Conservation (phyloP, 2,329 filamentous ascomycete genomes). For the Penicillium sp. region DNA sequence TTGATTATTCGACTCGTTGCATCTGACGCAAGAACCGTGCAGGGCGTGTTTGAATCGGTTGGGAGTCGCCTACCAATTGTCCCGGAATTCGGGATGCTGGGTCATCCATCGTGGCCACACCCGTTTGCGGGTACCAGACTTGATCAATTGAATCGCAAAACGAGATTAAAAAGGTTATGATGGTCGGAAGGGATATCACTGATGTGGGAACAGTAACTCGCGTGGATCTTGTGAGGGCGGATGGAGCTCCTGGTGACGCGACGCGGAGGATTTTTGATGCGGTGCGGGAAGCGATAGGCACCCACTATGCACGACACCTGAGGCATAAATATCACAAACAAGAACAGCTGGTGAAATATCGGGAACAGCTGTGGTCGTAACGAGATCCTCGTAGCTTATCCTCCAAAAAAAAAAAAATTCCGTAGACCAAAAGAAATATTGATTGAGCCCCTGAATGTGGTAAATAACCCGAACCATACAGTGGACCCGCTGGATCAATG, state of each 20-base stretch:
- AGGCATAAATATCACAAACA: slow-evolving; percentile 15
- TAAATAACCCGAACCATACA: too few species aligned
- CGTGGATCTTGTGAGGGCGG: slow-evolving; percentile 14
- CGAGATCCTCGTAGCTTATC: background rate
- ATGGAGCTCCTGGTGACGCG: slow-evolving; percentile 34
- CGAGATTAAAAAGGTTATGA: background rate
- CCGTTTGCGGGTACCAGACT: slow-evolving; percentile 16
- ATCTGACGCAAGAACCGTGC: background rate
- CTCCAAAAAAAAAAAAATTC: background rate
- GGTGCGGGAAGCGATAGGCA: slow-evolving; percentile 14
- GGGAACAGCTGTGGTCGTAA: background rate
- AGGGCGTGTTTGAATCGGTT: slow-evolving; percentile 8
- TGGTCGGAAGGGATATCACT: slow-evolving; percentile 13
- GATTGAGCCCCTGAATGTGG: too few species aligned
- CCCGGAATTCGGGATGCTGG: slow-evolving; percentile 48
- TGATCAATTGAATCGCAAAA: slow-evolving; percentile 17
- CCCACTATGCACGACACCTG: slow-evolving; percentile 27
- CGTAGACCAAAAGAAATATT: background rate
- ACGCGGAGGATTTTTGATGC: slow-evolving; percentile 41
- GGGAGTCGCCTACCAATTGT: slow-evolving; percentile 43
- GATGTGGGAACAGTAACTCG: slow-evolving; percentile 7
- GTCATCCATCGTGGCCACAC: slow-evolving; percentile 45
- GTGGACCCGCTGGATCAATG: background rate
- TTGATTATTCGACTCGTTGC: slow-evolving; percentile 1
- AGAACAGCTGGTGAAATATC: too few species aligned